Evolutionary conservation across 2,329 filamentous ascomycete species (phyloP).

Genomic region (Chaetomium olivaceum): DNA sequence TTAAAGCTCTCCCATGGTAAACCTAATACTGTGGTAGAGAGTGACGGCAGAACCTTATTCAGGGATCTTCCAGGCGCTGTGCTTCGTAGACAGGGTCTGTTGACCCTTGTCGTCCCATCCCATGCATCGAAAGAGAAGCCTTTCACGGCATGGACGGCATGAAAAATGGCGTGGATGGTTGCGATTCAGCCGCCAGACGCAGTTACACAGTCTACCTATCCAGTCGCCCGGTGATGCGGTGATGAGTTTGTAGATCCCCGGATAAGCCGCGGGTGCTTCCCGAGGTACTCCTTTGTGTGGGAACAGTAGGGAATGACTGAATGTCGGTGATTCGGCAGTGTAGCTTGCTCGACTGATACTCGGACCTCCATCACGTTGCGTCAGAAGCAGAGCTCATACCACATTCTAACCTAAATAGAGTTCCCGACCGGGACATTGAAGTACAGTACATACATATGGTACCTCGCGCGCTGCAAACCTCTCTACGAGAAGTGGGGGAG

Average conservation of each 20-base stretch:
- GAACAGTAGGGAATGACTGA: not conserved
- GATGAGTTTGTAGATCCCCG: not conserved
- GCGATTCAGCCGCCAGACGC: constrained; percentile 15
- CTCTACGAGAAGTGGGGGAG: not conserved
- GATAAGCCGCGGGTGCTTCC: not conserved
- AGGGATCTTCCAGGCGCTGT: constrained; percentile 13
- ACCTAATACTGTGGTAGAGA: not conserved
- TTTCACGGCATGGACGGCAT: not conserved
- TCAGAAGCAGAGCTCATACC: not conserved
- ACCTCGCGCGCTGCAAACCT: not conserved
- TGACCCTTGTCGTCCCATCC: not conserved
- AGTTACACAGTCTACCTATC: not conserved
- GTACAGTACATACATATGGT: too few species aligned
- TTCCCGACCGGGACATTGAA: not conserved
- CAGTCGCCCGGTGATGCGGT: not conserved
- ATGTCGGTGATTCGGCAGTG: not conserved
- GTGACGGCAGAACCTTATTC: not conserved
- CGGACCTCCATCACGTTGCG: not conserved
- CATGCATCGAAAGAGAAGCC: not conserved
- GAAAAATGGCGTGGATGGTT: not conserved
- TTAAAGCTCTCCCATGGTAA: not conserved
- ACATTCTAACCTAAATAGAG: not conserved
- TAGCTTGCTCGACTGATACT: not conserved
- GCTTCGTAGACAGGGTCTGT: constrained; percentile 1
- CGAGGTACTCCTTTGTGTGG: not conserved